Evolutionary conservation across 371 early-diverging fungal genomes (phyloP).

Genomic region (Rhizopus delemar): DNA sequence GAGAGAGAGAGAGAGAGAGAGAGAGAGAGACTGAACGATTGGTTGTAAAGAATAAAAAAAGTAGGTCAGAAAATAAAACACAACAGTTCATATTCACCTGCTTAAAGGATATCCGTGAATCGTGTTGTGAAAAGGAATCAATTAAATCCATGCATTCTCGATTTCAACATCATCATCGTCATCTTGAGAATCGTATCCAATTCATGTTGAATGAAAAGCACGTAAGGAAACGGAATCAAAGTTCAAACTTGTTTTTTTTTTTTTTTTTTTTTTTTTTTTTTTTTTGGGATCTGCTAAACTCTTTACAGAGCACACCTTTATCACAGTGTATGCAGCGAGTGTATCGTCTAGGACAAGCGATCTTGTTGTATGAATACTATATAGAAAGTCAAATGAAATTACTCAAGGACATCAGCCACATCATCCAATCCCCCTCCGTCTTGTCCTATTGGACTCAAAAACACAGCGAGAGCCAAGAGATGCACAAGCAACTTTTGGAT

Average conservation of each 20-base stretch:
- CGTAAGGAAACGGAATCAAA: neutral
- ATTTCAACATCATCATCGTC: neutral
- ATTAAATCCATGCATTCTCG: neutral
- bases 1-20: too few relatives aligned
- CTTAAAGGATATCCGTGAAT: constrained; percentile 6
- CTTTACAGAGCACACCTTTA: neutral
- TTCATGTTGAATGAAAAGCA: neutral
- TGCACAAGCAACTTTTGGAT: neutral
- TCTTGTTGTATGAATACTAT: constrained; percentile 14
- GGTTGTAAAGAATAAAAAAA: constrained; percentile 7
- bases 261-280: too few relatives aligned
- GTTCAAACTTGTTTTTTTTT: neutral
- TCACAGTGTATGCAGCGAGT: constrained; percentile 15
- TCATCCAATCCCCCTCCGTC: constrained; percentile 1
- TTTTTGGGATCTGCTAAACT: neutral
- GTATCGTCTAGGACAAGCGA: constrained; percentile 9
- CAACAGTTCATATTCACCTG: constrained; percentile 12
- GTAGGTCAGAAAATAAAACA: constrained; percentile 2
- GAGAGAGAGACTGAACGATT: too few relatives aligned
- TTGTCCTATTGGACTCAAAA: neutral
- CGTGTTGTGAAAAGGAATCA: neutral
- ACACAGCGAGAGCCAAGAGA: neutral
- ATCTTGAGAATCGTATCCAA: constrained; percentile 2
- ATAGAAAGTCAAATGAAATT: constrained; percentile 16
- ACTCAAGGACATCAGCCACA: constrained; percentile 6